A percentile compares a stretch with the other conserved stretches of the same genome.
These are phyloP conservation scores for Dioscorea cayenensis DNA, from an alignment of 116 monocot genomes.

Conservation along the genomic window DNA sequence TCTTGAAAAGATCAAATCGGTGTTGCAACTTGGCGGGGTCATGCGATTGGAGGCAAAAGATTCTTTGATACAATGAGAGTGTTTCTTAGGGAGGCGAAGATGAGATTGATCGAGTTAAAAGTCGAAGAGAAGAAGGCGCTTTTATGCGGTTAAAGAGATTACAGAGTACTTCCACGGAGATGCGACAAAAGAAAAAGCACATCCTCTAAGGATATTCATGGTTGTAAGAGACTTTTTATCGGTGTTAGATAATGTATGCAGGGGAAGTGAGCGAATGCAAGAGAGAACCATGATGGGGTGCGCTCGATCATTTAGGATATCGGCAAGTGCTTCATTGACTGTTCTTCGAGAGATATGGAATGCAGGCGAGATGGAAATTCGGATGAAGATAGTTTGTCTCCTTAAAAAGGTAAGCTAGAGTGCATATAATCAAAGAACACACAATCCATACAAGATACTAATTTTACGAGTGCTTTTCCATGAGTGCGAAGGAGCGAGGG, in stretches of 20 bases:
- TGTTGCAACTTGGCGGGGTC: conserved; percentile 49
- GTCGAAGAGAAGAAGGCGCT: conserved; percentile 53
- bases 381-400: conserved; percentile 53
- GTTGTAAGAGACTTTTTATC: conserved; percentile 82
- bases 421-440: background rate
- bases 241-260: conserved; percentile 68
- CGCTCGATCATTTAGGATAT: conserved; percentile 51
- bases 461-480: background rate
- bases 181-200: conserved; percentile 69
- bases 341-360: conserved; percentile 21
- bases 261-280: conserved; percentile 64
- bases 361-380: conserved; percentile 23
- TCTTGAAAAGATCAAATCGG: conserved; percentile 50
- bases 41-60: conserved; percentile 31
- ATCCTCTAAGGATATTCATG: conserved; percentile 88
- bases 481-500: too few relatives aligned
- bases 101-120: conserved; percentile 51
- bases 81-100: conserved; percentile 55
- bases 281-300: conserved; percentile 48
- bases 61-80: conserved; percentile 61
- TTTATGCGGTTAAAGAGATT: conserved; percentile 59
- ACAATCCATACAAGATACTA: background rate
- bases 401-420: conserved; percentile 1
- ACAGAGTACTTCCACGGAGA: conserved; percentile 92
- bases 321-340: conserved; percentile 39